Evolutionary conservation across 1,284 basidiomycete species (phyloP), one percentile per base, ranked within the genome.

Genomic region (Boletus mariae): DNA sequence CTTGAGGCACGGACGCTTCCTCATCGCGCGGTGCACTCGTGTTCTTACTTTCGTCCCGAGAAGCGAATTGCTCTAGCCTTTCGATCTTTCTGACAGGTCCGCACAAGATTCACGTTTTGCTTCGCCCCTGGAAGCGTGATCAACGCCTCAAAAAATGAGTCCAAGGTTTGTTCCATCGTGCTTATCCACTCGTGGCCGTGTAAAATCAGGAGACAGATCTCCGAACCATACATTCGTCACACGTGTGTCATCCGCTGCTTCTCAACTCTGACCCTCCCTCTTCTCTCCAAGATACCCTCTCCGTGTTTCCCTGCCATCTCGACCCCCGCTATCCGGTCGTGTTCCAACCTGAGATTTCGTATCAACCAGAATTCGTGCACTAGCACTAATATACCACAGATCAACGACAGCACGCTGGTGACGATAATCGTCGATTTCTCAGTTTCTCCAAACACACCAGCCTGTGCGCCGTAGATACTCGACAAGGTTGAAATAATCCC

Each of bases 401-500:
- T 58, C 0, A 69, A 61, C 3, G 74, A 66, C 15, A 73, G 63
- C 1, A 56, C 67, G 2, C 64, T 64, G 0, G 79, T 80, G 5
- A 80, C 75, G n/a, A 75, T 71, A 35, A 83, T 66, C 0, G 82
- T 80, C 31, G 72, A 61, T 53, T 69, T 72, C 40, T 74, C 72
- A 0, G 75, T 69, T 25, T 59, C 64, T 7, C 72, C 73, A 52
- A 79, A 73, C 40, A 69, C 56, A 4, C 79, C 77, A 13, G 71
- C 64, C 54, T 83, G 80, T 5, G 64, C 69, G 13, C 78, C 79
- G 49, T 74, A 80, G 20, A 82, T 70, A 52, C 71, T 78, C 15
- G 75, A 67, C 44, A 84, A 57, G 2, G 79, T 80, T 1, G 81
- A 80, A 23, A 83, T 65, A 5, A 83, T 55, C 17, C 82, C 81